Evolutionary conservation across 768 basidiomycete species (phyloP).

Genomic region (Tubosaeta brunneosetosa): DNA sequence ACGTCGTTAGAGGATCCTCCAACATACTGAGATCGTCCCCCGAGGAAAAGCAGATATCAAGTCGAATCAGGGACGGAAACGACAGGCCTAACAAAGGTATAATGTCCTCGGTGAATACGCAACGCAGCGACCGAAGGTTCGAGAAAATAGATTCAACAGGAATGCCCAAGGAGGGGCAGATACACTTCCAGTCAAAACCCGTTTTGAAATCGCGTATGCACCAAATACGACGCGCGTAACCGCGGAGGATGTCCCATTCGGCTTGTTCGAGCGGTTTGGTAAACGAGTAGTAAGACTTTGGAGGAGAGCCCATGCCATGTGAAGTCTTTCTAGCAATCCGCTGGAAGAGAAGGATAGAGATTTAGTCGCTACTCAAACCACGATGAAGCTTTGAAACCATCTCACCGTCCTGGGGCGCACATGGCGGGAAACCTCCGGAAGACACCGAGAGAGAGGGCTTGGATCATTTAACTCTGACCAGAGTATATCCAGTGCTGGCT

Average conservation of each 20-base stretch:
- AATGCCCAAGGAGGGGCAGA: not conserved
- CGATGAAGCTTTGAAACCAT: not conserved
- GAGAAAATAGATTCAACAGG: not conserved
- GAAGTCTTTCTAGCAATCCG: not conserved
- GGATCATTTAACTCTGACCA: no score
- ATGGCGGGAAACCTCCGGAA: no score
- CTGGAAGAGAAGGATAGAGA: not conserved
- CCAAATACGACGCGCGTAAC: constrained; percentile 3
- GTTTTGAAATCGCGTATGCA: not conserved
- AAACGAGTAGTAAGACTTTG: not conserved
- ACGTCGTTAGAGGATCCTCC: not conserved
- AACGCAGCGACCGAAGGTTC: not conserved
- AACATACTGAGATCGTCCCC: not conserved
- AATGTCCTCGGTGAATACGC: not conserved
- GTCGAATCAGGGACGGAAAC: not conserved
- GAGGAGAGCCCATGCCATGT: no score
- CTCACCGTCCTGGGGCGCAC: no score
- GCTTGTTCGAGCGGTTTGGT: not conserved
- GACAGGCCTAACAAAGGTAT: not conserved
- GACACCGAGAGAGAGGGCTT: no score
- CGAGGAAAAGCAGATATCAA: not conserved
- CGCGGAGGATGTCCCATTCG: constrained; percentile 4
- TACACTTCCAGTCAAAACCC: not conserved
- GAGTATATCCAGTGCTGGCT: no score
- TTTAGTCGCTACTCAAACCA: not conserved